Evolutionary conservation across 805 yeast genomes (phyloP), one percentile per base, ranked within the genome.

Genomic region (Cyberlindnera maritima): DNA sequence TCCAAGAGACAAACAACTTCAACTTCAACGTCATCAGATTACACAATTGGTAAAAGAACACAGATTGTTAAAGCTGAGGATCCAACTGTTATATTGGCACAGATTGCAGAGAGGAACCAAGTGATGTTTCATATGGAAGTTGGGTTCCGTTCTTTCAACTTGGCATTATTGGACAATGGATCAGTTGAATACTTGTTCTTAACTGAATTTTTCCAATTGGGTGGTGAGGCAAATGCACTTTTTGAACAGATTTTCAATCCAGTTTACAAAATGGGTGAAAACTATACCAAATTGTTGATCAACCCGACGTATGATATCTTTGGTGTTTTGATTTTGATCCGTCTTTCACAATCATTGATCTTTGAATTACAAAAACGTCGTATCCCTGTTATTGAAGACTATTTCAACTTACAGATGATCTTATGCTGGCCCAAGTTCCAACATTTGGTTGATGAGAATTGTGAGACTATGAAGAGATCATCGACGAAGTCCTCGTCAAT

Each of bases 361-460:
- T 75, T 76, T 45, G 83, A 80, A 52, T 67, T 86, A 20, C 91
- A 86, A 59, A 83, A 79, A 51, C 74, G 87, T 48, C 77, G 77
- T 47, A 80, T 85, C 2, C 91, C 95, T 0, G 81, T 81, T 5
- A 68, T 82, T 63, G 88, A 83, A 52, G 86, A 80, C 49, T 87
- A 85, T 62, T 72, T 85, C 53, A 81, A 85, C 55, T 70, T 79
- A 14, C 80, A 85, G 52, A 65, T 83, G 50, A 77, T 88, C 43
- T 63, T 76, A 3, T 67, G 92, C 38, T 94, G 98, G 98, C 96
- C 97, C 0, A 80, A 77, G 48, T 86, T 91, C 59, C 91, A 90
- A 58, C 74, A 72, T 39, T 70, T 88, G 29, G 76, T 91, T 36
- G 97, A 90, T 61, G 67, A 78, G 29, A 88, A 92, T 57, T 84